Percentiles rank a stretch among this genome's conserved stretches.
phyloP scores from a whole-genome alignment of 202 grass and related monocot genomes.

The Setaria viridis region DNA sequence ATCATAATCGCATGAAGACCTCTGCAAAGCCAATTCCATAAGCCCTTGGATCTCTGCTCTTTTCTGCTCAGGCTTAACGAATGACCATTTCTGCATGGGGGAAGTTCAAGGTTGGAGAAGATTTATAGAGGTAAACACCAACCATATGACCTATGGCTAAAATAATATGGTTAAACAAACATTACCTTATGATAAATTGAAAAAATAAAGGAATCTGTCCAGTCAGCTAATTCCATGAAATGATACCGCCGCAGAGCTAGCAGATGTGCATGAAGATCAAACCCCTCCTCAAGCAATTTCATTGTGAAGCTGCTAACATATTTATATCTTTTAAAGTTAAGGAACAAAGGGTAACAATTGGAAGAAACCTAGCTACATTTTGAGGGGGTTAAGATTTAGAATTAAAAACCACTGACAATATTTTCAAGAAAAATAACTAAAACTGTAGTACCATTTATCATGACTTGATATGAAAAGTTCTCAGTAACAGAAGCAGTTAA shows the following conservation, averaged over 20 bases:
- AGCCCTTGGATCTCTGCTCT: slow-evolving; percentile 82
- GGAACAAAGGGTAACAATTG: slow-evolving; percentile 38
- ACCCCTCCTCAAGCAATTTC: slow-evolving; percentile 95
- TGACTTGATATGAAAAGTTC: slow-evolving; percentile 19
- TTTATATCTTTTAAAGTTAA: slow-evolving; percentile 85
- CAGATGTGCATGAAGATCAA: slow-evolving; percentile 85
- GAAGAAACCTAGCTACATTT: slow-evolving; percentile 13
- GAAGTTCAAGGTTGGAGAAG: slow-evolving; percentile 33
- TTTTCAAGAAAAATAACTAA: slow-evolving; percentile 35
- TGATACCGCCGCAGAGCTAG: slow-evolving; percentile 82
- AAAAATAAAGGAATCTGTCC: slow-evolving; percentile 81
- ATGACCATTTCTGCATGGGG: slow-evolving; percentile 73
- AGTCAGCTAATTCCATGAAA: slow-evolving; percentile 97
- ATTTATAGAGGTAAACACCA: slow-evolving; percentile 36
- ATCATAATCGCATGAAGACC: slow-evolving; percentile 88
- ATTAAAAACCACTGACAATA: slow-evolving; percentile 1
- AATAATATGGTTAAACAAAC: slow-evolving; percentile 34
- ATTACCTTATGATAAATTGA: slow-evolving; percentile 79
- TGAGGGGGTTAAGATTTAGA: slow-evolving; percentile 31
- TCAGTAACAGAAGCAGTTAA: background rate
- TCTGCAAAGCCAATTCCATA: slow-evolving; percentile 88
- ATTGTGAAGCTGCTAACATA: slow-evolving; percentile 98
- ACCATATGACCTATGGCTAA: slow-evolving; percentile 24
- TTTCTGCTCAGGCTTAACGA: slow-evolving; percentile 71
- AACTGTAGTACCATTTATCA: slow-evolving; percentile 2